phyloP scores from a whole-genome alignment of 352 stramenopile species.

The Phytophthora pseudosyringae region DNA sequence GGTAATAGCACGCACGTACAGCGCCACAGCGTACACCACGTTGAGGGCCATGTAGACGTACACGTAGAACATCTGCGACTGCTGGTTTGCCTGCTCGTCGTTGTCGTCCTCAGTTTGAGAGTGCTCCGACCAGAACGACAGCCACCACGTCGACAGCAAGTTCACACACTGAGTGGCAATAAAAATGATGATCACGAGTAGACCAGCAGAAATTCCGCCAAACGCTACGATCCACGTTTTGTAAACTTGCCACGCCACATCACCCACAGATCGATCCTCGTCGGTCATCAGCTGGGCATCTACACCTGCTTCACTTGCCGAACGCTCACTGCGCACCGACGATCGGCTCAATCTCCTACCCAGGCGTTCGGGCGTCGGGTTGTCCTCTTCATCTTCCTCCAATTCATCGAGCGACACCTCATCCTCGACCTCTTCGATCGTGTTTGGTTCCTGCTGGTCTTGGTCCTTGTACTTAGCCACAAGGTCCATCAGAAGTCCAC shows the following conservation, averaged over 20 bases:
- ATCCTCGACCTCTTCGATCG: constrained; percentile 47
- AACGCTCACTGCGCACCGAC: constrained; percentile 62
- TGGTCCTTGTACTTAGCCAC: constrained; percentile 68
- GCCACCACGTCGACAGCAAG: constrained; percentile 73
- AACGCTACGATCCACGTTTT: constrained; percentile 73
- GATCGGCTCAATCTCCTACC: constrained; percentile 52
- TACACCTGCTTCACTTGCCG: constrained; percentile 34
- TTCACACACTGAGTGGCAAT: constrained; percentile 55
- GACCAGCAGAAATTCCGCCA: constrained; percentile 54
- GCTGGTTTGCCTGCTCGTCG: constrained; percentile 19
- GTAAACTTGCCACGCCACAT: constrained; percentile 72
- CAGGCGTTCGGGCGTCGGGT: constrained; percentile 37
- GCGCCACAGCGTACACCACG: constrained; percentile 53
- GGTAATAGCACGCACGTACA: constrained; percentile 69
- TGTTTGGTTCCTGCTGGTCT: constrained; percentile 48
- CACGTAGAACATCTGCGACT: constrained; percentile 81
- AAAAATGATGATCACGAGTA: constrained; percentile 55
- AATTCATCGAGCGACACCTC: constrained; percentile 45
- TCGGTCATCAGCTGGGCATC: constrained; percentile 64
- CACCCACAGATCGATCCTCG: constrained; percentile 69
- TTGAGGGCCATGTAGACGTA: constrained; percentile 85
- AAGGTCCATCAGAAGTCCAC: constrained; percentile 72
- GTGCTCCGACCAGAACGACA: constrained; percentile 52
- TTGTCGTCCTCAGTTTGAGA: constrained; percentile 24
- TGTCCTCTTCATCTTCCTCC: constrained; percentile 52